These are phyloP conservation scores for Camellia oleifera DNA, from an alignment of 179 eudicot genomes.

Conservation along the genomic window DNA sequence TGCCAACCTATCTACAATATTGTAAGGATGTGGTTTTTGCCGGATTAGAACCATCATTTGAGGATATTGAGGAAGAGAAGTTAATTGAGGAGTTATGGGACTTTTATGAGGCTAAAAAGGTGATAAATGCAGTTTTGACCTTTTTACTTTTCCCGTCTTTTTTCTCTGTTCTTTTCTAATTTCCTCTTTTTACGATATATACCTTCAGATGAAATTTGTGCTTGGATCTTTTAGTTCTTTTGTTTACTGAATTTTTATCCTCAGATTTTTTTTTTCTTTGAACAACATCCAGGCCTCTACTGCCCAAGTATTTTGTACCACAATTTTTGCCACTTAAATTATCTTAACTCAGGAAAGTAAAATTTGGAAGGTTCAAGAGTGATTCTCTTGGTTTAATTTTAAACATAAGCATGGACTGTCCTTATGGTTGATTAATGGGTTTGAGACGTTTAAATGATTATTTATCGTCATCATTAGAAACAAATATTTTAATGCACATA, in stretches of 20 bases:
- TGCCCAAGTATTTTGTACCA: neutral
- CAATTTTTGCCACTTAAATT: neutral
- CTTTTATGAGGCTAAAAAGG: conserved; percentile 57
- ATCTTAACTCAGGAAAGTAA: neutral
- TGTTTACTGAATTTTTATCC: neutral
- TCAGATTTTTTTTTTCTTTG: neutral
- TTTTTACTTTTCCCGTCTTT: neutral
- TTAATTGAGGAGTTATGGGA: conserved; percentile 57
- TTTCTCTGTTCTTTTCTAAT: neutral
- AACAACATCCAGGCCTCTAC: neutral
- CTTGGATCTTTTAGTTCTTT: neutral
- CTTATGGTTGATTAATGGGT: neutral
- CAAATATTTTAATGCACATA: neutral
- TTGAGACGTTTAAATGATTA: neutral
- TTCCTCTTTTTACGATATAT: neutral
- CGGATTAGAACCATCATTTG: conserved; percentile 48
- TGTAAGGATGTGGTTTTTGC: conserved; percentile 81
- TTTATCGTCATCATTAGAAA: neutral
- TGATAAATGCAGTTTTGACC: conserved; percentile 14
- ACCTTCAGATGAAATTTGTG: neutral
- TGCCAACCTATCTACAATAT: conserved; percentile 61
- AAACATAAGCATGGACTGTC: neutral
- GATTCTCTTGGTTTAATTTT: neutral
- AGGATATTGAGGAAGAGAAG: conserved; percentile 51
- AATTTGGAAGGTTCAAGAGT: neutral